Percentiles rank a stretch among this genome's conserved stretches.
Conservation (phyloP, 2,329 filamentous ascomycete species). For the Alternaria alternata region DNA sequence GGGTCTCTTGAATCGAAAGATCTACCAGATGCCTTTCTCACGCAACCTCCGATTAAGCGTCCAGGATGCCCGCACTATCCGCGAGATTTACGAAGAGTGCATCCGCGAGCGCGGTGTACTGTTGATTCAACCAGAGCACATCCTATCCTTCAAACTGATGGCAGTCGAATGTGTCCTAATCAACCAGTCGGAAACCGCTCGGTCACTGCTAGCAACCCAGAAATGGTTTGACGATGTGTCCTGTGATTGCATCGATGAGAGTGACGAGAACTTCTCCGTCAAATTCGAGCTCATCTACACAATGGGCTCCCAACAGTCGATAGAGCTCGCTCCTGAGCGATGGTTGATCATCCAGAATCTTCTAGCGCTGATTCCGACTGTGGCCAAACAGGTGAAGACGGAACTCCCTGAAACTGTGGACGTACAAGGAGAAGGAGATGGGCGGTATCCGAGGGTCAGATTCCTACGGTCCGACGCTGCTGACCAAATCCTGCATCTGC, state of each 20-base stretch:
- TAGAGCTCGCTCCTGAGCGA: slow-evolving; percentile 63
- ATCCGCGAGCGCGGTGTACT: slow-evolving; percentile 62
- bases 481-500: slow-evolving; percentile 27
- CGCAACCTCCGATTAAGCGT: slow-evolving; percentile 54
- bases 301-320: slow-evolving; percentile 60
- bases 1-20: slow-evolving; percentile 62
- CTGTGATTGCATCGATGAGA: slow-evolving; percentile 70
- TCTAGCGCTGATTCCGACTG: slow-evolving; percentile 54
- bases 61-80: slow-evolving; percentile 49
- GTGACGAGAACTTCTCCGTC: slow-evolving; percentile 68
- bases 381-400: slow-evolving; percentile 41
- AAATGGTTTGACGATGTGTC: slow-evolving; percentile 55
- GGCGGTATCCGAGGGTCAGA: slow-evolving; percentile 59
- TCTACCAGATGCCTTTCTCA: slow-evolving; percentile 68
- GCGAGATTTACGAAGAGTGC: slow-evolving; percentile 56
- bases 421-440: slow-evolving; percentile 43
- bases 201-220: slow-evolving; percentile 53
- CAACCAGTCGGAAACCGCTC: slow-evolving; percentile 39
- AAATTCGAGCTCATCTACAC: slow-evolving; percentile 72
- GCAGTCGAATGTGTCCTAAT: slow-evolving; percentile 60
- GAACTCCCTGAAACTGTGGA: slow-evolving; percentile 55
- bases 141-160: slow-evolving; percentile 70
- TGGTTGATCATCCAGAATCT: slow-evolving; percentile 66
- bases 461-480: slow-evolving; percentile 56
- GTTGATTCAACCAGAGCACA: slow-evolving; percentile 69